Base-by-base conservation (phyloP, 1,284 basidiomycete species). In the Afroboletus lepidellus region DNA sequence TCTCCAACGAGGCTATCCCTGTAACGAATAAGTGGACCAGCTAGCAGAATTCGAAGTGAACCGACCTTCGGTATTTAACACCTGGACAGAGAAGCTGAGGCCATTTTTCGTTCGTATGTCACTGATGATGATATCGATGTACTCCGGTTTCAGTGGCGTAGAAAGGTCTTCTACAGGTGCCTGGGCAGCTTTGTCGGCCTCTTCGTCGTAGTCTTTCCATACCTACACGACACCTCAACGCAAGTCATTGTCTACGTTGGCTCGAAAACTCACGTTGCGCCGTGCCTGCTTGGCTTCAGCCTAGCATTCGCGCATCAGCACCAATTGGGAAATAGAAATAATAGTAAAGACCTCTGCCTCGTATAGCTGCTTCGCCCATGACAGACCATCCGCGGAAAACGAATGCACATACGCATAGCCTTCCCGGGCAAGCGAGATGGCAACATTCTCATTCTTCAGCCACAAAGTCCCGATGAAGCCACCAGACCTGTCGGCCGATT, bases 401-500 rank as follows among this genome's bases (percentile, higher is more conserved):
- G 84, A 77, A 67, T 98, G 94, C 3, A 98, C 90, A 11, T 79
- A 83, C 1, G 92, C 94, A 50, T 90, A 77, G 50, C 95, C 95
- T 69, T 94, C 90, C 53, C 81, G 83, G n/a, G 90, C 86, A 16
- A 99, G 79, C 30, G 84, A 73, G 38, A 95, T 76, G 1, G 94
- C 95, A 41, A 83, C 86, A 67, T 98, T 98, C 58, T 93, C 89
- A 2, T 75, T 84, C 67, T 92, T 92, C 62, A 90, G 59, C 70
- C 90, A 97, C 51, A 98, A 76, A 1, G 87, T 75, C 16, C 96
- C 96, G 59, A 99, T 95, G 74, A 98, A 98, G 8, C 96, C 95
- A 36, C 96, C 96, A 16, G 88, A 88, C 74, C 97, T 98, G 76
- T 99, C 96, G 15, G 88, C 85, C 41, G 83, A 81, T 54, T 96